A percentile compares a stretch with the other conserved stretches of the same genome.
Conservation (phyloP, 768 basidiomycete genomes). For the Boletus sp. region DNA sequence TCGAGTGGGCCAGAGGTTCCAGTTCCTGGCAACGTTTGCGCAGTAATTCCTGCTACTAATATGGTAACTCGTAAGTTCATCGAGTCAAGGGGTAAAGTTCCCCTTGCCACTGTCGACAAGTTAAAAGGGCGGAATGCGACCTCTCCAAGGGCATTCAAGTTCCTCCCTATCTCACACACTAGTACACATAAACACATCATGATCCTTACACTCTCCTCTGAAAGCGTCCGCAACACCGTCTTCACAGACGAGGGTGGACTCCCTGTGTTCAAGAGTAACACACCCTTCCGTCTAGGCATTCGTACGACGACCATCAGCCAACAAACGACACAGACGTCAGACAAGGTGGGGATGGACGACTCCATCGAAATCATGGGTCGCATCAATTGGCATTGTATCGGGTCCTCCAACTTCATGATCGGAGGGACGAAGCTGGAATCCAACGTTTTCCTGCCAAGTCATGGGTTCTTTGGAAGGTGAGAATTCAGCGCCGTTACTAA, state of each 20-base stretch:
- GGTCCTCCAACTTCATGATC: constrained; percentile 31
- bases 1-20: too few species aligned
- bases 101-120: background rate
- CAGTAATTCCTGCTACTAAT: too few species aligned
- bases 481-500: background rate
- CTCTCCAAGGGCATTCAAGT: background rate
- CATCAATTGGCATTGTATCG: constrained; percentile 34
- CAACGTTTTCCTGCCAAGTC: constrained; percentile 20
- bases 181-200: constrained; percentile 9
- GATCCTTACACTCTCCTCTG: constrained; percentile 25
- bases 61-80: too few species aligned
- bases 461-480: constrained; percentile 20
- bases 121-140: constrained; percentile 1
- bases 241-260: constrained; percentile 29
- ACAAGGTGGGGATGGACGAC: constrained; percentile 8
- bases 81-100: too few species aligned
- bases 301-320: constrained; percentile 21
- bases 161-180: background rate
- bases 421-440: constrained; percentile 26
- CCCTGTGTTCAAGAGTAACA: constrained; percentile 26
- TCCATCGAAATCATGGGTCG: constrained; percentile 28
- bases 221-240: constrained; percentile 26
- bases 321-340: constrained; percentile 1
- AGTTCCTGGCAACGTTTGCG: too few species aligned
- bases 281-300: constrained; percentile 19